Conservation (phyloP, 2,329 filamentous ascomycete genomes). For the Phoma sp. region DNA sequence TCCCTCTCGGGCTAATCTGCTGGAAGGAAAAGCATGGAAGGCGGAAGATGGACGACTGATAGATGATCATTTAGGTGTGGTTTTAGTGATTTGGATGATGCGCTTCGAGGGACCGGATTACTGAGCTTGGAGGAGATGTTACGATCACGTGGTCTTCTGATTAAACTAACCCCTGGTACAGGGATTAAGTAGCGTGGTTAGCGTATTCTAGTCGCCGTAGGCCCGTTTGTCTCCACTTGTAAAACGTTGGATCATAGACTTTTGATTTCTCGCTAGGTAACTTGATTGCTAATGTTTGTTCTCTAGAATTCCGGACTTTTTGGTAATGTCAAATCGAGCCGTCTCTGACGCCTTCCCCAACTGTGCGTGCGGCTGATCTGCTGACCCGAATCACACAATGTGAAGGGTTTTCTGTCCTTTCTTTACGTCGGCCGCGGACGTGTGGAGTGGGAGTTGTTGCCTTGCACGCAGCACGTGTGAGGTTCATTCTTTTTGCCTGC, state of each 20-base stretch:
- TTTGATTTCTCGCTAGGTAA: constrained; percentile 15
- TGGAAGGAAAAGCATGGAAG: too few species aligned
- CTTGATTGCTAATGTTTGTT: constrained; percentile 16
- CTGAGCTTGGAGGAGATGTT: too few species aligned
- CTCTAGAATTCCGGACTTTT: constrained; percentile 16
- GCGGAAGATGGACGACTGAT: too few species aligned
- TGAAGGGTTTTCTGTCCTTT: constrained; percentile 1
- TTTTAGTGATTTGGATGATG: too few species aligned
- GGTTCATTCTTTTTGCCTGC: constrained; percentile 5
- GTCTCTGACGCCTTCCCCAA: constrained; percentile 10
- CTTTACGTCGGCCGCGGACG: constrained; percentile 13
- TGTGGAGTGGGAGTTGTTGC: neutral
- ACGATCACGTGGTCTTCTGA: too few species aligned
- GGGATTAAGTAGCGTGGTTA: neutral
- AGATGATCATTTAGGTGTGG: too few species aligned
- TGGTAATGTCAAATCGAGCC: constrained; percentile 11
- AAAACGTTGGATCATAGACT: constrained; percentile 18
- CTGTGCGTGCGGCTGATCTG: constrained; percentile 3
- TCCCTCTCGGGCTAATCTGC: too few species aligned
- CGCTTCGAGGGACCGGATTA: too few species aligned
- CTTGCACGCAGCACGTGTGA: constrained; percentile 7
- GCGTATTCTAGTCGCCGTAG: constrained; percentile 10
- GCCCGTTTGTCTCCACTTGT: constrained; percentile 10
- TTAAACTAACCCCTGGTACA: constrained; percentile 1
- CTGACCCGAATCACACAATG: constrained; percentile 2